Base-by-base conservation (phyloP, 805 yeast species). In the Nakazawaea populi region DNA sequence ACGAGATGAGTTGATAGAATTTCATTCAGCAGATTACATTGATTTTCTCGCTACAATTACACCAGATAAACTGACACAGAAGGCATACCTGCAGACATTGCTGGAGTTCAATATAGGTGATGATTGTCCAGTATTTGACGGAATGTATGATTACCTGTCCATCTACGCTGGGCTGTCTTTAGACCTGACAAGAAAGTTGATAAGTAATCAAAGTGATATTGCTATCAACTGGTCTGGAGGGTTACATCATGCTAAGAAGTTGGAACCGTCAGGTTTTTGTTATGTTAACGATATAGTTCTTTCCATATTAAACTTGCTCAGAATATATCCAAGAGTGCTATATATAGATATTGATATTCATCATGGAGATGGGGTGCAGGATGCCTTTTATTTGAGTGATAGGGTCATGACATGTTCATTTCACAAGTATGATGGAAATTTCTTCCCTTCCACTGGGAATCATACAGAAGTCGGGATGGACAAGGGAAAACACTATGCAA, bases 151-250 rank as follows among this genome's bases (percentile, higher is more conserved):
- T 65, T 92, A 88, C 65, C 85, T 94, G 57, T 78, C 89, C 44
- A 83, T 89, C 45, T 87, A 90, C 52, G 87, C 96, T 4, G 99
- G 99, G 14, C 97, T 97, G 9, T 87, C 96, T 10, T 75, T 92
- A 73, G 96, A 89, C 68, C 97, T 96, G 24, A 87, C 96, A 2
- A 81, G 95, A 31, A 85, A 94, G 57, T 73, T 91, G 44, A 85
- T 87, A 49, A 77, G 87, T 53, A 96, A 92, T 14, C 86, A 85
- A 75, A 85, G 92, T 60, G 98, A 91, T 65, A 87, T 92, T 45
- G 97, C 97, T 42, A 87, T 92, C 53, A 92, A 92, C 69, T 92
- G 96, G 88, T 87, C 96, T 10, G 98, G 98, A 39, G 98, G 98
- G 3, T 74, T 92, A 45, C 98, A 92, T 67, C 98, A 92, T 69